These are phyloP conservation scores for Podila minutissima DNA, from an alignment of 192 early-diverging fungal species.

Conservation along the genomic window DNA sequence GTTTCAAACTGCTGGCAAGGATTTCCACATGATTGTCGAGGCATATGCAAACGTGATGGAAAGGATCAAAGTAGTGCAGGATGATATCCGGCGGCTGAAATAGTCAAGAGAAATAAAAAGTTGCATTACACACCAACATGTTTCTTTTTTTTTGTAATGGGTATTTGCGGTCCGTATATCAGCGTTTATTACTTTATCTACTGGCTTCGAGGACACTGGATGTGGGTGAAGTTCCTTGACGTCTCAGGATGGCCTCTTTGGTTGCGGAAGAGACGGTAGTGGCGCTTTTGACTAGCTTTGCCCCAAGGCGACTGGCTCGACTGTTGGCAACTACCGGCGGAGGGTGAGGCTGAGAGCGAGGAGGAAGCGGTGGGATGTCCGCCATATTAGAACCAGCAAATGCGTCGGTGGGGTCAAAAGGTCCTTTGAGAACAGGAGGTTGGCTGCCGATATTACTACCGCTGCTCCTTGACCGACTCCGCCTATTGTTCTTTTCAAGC, in stretches of 20 bases:
- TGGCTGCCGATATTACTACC: neutral
- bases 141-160: neutral
- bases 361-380: neutral
- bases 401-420: neutral
- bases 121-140: neutral
- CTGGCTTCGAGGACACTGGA: slow-evolving; percentile 14
- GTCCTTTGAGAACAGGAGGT: neutral
- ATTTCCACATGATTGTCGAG: slow-evolving; percentile 42
- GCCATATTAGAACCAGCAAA: neutral
- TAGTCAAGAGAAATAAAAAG: neutral
- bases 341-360: neutral
- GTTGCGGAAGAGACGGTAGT: neutral
- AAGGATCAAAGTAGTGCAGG: slow-evolving; percentile 32
- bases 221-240: neutral
- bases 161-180: neutral
- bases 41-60: slow-evolving; percentile 37
- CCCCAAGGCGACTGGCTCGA: neutral
- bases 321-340: neutral
- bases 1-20: slow-evolving; percentile 37
- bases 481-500: neutral
- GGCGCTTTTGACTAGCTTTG: neutral
- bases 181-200: slow-evolving; percentile 2
- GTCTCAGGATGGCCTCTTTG: neutral
- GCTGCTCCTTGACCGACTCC: neutral
- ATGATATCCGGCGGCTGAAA: slow-evolving; percentile 35